Conservation (phyloP, 1,139 yeast genomes). For the Geotrichum klebahnii region DNA sequence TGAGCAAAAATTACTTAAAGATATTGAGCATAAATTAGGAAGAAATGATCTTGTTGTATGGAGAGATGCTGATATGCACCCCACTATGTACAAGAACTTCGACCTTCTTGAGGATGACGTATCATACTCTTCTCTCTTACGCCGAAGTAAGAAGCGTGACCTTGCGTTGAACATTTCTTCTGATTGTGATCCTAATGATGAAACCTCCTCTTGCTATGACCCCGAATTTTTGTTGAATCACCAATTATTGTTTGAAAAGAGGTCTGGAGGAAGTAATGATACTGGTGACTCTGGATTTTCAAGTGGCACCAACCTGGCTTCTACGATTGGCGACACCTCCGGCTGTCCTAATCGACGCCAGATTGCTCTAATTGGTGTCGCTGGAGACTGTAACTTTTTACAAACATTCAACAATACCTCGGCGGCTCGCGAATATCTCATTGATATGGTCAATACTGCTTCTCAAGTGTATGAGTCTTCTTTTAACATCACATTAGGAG, state of each 20-base stretch:
- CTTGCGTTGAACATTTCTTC: neutral
- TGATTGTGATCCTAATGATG: conserved; percentile 9
- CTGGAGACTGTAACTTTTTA: conserved; percentile 41
- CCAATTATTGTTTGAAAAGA: conserved; percentile 5
- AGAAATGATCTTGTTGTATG: conserved; percentile 31
- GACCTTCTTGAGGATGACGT: conserved; percentile 18
- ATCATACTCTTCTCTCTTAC: conserved; percentile 2
- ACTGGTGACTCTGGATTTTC: conserved; percentile 34
- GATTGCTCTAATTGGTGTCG: conserved; percentile 41
- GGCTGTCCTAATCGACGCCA: conserved; percentile 40
- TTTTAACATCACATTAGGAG: conserved; percentile 41
- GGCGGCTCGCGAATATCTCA: conserved; percentile 37
- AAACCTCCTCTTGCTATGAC: conserved; percentile 15
- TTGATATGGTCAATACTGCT: conserved; percentile 39
- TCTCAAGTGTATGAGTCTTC: conserved; percentile 39
- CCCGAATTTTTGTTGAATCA: conserved; percentile 13
- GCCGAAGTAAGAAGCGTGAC: neutral
- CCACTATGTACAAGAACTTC: conserved; percentile 19
- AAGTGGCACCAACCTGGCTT: conserved; percentile 33
- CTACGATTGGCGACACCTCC: conserved; percentile 36
- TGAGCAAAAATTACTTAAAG: conserved; percentile 26
- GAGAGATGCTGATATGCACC: conserved; percentile 37
- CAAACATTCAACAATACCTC: conserved; percentile 33
- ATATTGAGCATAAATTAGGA: conserved; percentile 16
- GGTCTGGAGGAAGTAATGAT: conserved; percentile 27